These are phyloP conservation scores for Penicillium herquei DNA, from an alignment of 495 filamentous ascomycete genomes.

Conservation along the genomic window DNA sequence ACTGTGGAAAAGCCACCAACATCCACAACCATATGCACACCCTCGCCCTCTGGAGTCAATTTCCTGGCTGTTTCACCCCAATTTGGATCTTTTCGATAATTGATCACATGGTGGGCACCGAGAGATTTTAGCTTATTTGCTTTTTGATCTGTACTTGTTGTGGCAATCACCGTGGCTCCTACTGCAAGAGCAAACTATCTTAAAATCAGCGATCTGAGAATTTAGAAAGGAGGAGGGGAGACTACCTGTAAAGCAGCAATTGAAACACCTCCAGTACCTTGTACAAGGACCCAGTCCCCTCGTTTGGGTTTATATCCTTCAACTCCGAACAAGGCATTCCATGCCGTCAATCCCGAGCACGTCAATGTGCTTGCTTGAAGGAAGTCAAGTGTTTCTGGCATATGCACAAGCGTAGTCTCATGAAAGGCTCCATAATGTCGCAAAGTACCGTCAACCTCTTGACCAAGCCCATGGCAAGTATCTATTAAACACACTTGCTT, in stretches of 20 bases:
- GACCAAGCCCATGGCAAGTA: not conserved
- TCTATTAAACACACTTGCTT: not conserved
- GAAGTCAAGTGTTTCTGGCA: conserved; percentile 54
- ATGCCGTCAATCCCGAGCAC: conserved; percentile 67
- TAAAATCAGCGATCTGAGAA: too few relatives aligned
- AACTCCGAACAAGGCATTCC: conserved; percentile 71
- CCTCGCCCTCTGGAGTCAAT: not conserved
- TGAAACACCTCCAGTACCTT: not conserved
- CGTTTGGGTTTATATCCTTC: conserved; percentile 55
- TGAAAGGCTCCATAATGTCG: not conserved
- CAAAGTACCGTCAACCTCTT: not conserved
- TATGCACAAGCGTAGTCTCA: conserved; percentile 3
- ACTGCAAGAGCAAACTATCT: not conserved
- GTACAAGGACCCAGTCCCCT: not conserved
- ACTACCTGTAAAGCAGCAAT: not conserved
- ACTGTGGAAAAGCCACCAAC: not conserved
- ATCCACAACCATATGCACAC: not conserved
- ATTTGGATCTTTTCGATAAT: not conserved
- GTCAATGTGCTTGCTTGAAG: conserved; percentile 58
- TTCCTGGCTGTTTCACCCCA: not conserved
- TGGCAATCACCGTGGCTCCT: not conserved
- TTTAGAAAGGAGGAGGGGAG: too few relatives aligned
- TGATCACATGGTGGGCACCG: not conserved
- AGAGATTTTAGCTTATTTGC: not conserved
- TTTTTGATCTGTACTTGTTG: not conserved